Evolutionary conservation across 306 rosid species (phyloP).

Genomic region (Luffa aegyptiaca): DNA sequence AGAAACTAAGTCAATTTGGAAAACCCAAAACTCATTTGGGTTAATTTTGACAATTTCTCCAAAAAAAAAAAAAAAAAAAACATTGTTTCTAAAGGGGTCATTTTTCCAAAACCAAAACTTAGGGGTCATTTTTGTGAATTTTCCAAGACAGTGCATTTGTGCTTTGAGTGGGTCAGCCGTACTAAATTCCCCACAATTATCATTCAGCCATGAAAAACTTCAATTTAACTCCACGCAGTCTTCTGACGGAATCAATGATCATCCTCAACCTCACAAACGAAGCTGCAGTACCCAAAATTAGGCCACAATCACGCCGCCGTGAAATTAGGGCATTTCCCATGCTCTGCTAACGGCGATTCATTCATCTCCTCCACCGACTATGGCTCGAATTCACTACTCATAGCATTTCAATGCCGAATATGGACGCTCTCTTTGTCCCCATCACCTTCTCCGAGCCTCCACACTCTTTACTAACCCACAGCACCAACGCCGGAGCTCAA

Average conservation of each 20-base stretch:
- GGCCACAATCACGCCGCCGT: constrained; percentile 10
- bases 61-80: too few species aligned
- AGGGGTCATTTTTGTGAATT: too few species aligned
- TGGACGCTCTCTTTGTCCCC: constrained; percentile 10
- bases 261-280: constrained; percentile 2
- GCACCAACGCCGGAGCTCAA: constrained; percentile 15
- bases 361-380: background rate
- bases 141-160: too few species aligned
- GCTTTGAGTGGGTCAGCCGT: too few species aligned
- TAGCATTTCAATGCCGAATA: background rate
- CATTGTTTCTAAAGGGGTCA: too few species aligned
- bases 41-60: too few species aligned
- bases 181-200: background rate
- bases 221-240: background rate
- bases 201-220: background rate
- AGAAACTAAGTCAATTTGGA: too few species aligned
- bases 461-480: constrained; percentile 19
- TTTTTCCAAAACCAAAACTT: too few species aligned
- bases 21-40: too few species aligned
- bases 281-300: background rate
- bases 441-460: constrained; percentile 16
- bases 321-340: background rate
- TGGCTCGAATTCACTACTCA: constrained; percentile 12
- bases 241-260: background rate
- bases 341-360: background rate